These are phyloP conservation scores for Hypoxylon rickii DNA, from an alignment of 495 filamentous ascomycete genomes.

Conservation along the genomic window DNA sequence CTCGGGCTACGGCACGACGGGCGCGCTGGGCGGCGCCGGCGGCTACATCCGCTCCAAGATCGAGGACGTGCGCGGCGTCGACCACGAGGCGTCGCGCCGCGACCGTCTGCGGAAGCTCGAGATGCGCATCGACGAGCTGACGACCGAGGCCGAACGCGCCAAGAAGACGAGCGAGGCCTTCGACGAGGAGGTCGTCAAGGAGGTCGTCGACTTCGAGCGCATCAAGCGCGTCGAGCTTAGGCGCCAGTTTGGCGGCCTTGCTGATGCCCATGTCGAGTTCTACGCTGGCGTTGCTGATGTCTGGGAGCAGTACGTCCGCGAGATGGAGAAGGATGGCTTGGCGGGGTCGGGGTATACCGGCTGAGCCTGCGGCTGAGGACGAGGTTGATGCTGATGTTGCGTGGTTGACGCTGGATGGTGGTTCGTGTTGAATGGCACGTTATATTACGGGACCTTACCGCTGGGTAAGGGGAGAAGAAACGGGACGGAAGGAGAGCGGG, in stretches of 20 bases:
- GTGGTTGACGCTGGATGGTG: no score
- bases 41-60: slow-evolving; percentile 95
- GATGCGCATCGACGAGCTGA: slow-evolving; percentile 86
- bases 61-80: slow-evolving; percentile 94
- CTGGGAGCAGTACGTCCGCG: slow-evolving; percentile 87
- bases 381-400: no score
- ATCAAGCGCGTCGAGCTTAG: slow-evolving; percentile 95
- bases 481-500: not conserved
- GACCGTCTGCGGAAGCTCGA: slow-evolving; percentile 89
- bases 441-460: not conserved
- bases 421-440: not conserved
- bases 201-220: slow-evolving; percentile 91
- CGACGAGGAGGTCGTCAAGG: slow-evolving; percentile 90
- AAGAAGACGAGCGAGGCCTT: slow-evolving; percentile 83
- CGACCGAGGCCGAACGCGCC: slow-evolving; percentile 83
- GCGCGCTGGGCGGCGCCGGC: slow-evolving; percentile 64
- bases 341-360: slow-evolving; percentile 18
- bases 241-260: slow-evolving; percentile 78
- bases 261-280: slow-evolving; percentile 85
- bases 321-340: slow-evolving; percentile 76
- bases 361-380: not conserved
- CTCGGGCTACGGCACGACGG: slow-evolving; percentile 62
- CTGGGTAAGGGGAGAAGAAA: not conserved
- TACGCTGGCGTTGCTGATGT: slow-evolving; percentile 78
- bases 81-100: slow-evolving; percentile 87